Evolutionary conservation across 345 rosid genomes (phyloP).

Genomic region (Anastatica hierochuntica): DNA sequence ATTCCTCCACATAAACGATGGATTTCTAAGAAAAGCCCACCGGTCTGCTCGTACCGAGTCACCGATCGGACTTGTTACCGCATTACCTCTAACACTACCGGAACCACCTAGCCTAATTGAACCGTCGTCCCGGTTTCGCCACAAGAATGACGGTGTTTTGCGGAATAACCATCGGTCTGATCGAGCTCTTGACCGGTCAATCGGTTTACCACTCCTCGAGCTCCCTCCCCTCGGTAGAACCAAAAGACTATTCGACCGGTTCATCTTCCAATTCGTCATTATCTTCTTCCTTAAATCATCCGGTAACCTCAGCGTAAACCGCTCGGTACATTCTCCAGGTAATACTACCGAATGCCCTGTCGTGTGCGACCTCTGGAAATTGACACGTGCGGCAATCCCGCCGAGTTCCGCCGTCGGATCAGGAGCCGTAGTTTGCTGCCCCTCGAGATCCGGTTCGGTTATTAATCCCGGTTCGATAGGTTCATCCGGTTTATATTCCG

Average conservation of each 20-base stretch:
- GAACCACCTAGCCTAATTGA: conserved; percentile 22
- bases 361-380: conserved; percentile 64
- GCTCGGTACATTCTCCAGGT: conserved; percentile 72
- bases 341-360: conserved; percentile 88
- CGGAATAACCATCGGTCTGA: conserved; percentile 27
- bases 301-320: conserved; percentile 71
- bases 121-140: conserved; percentile 25
- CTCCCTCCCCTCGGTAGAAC: conserved; percentile 45
- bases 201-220: conserved; percentile 32
- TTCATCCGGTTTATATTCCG: conserved; percentile 5
- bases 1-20: conserved; percentile 41
- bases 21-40: conserved; percentile 37
- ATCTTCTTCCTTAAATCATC: conserved; percentile 64
- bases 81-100: conserved; percentile 1
- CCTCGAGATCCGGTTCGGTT: conserved; percentile 8
- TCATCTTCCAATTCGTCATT: conserved; percentile 46
- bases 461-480: not conserved
- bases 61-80: conserved; percentile 9
- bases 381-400: conserved; percentile 26
- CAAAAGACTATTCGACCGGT: conserved; percentile 55
- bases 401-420: conserved; percentile 31
- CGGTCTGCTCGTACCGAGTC: conserved; percentile 38
- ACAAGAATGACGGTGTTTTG: conserved; percentile 24
- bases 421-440: conserved; percentile 1
- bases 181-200: conserved; percentile 1